phyloP scores from a whole-genome alignment of 441 rosid species.

The Pelargonium myrrhifolium region DNA sequence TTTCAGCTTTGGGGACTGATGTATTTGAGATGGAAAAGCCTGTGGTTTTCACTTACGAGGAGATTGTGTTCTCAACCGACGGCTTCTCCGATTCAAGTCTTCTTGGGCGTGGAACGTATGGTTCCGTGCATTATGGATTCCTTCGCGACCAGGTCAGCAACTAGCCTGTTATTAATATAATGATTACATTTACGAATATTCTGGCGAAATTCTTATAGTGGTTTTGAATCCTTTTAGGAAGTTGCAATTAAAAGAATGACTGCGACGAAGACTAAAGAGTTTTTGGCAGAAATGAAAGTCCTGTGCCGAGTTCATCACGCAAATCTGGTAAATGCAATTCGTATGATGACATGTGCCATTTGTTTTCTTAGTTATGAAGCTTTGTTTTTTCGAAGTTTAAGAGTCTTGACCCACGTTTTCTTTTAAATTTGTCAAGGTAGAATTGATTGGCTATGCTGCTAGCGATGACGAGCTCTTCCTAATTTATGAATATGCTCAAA shows the following conservation, averaged over 20 bases:
- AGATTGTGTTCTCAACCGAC: constrained; percentile 66
- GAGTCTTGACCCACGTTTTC: constrained; percentile 24
- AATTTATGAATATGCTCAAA: constrained; percentile 84
- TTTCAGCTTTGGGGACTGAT: constrained; percentile 62
- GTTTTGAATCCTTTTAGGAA: constrained; percentile 47
- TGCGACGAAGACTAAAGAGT: constrained; percentile 87
- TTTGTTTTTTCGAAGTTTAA: constrained; percentile 12
- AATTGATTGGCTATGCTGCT: constrained; percentile 87
- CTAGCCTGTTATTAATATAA: neutral
- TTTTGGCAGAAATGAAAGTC: constrained; percentile 90
- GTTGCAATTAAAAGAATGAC: constrained; percentile 93
- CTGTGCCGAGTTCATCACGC: constrained; percentile 94
- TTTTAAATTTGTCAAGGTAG: constrained; percentile 69
- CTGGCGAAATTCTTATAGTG: neutral
- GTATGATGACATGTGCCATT: neutral
- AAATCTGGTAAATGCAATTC: constrained; percentile 59
- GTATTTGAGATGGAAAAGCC: constrained; percentile 80
- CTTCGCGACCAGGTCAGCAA: constrained; percentile 69
- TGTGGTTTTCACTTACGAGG: constrained; percentile 72
- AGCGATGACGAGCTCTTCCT: constrained; percentile 74
- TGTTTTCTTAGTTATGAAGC: neutral
- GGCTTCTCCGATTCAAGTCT: constrained; percentile 80
- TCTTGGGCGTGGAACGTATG: constrained; percentile 89
- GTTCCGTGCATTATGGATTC: constrained; percentile 73
- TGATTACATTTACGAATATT: neutral